Percentiles rank a stretch among this genome's conserved stretches.
Evolutionary conservation across 306 rosid species (phyloP).

Genomic region (Acacia melanoxylon): DNA sequence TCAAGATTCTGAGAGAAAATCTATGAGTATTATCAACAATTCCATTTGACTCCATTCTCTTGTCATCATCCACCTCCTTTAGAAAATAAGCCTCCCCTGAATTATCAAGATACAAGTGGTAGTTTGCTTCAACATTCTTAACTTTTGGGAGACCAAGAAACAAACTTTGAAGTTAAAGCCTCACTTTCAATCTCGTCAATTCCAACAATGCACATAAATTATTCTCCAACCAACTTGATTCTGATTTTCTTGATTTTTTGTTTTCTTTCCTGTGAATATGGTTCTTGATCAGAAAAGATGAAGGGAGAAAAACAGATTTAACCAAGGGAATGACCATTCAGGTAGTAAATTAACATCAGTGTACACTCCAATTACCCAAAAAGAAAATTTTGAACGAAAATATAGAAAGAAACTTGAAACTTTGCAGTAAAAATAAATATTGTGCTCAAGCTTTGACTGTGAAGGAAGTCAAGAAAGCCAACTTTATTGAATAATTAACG

Average conservation of each 20-base stretch:
- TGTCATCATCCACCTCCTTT: slow-evolving; percentile 45
- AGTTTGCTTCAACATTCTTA: slow-evolving; percentile 77
- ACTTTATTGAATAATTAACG: neutral
- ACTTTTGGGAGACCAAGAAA: slow-evolving; percentile 32
- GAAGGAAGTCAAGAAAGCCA: neutral
- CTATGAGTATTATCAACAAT: slow-evolving; percentile 40
- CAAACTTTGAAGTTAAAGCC: slow-evolving; percentile 35
- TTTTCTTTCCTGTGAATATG: slow-evolving; percentile 28
- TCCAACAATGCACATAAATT: slow-evolving; percentile 22
- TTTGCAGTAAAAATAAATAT: neutral
- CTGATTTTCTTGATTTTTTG: slow-evolving; percentile 11
- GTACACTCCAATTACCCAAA: neutral
- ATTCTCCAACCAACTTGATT: slow-evolving; percentile 28
- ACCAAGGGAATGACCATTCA: slow-evolving; percentile 4
- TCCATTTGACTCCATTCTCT: slow-evolving; percentile 34
- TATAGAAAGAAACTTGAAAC: neutral
- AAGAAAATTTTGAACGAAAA: neutral
- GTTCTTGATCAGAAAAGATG: slow-evolving; percentile 36
- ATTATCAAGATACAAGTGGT: slow-evolving; percentile 90
- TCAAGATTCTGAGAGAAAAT: slow-evolving; percentile 65
- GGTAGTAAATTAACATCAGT: neutral
- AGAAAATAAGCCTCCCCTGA: slow-evolving; percentile 93
- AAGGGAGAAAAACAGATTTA: slow-evolving; percentile 1
- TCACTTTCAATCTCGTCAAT: slow-evolving; percentile 35
- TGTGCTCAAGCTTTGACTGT: neutral